Conservation (phyloP, 306 rosid species). For the Corylus americana region DNA sequence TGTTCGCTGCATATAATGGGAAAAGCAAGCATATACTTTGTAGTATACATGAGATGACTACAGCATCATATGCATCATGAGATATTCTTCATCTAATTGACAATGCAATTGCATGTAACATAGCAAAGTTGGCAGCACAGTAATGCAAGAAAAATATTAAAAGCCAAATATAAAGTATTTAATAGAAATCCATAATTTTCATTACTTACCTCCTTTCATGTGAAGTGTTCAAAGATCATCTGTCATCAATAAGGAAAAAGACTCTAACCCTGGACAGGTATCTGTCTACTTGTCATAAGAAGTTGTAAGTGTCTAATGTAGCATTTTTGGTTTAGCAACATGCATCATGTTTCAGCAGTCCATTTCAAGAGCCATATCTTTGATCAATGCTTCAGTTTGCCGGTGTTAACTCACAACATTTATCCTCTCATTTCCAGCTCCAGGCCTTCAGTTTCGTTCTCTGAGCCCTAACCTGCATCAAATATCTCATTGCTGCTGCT, state of each 20-base stretch:
- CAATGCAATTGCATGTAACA: background rate
- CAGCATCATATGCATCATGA: background rate
- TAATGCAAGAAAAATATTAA: background rate
- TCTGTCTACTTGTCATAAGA: background rate
- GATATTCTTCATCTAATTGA: background rate
- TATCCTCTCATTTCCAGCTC: background rate
- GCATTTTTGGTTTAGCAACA: background rate
- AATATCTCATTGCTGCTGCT: background rate
- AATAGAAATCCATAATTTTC: background rate
- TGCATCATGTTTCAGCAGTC: background rate
- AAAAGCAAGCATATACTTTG: background rate
- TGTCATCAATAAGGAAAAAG: background rate
- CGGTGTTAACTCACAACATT: background rate
- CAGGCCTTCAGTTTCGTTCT: background rate
- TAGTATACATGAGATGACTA: background rate
- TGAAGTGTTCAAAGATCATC: slow-evolving; percentile 10
- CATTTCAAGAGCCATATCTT: background rate
- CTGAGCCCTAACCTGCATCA: slow-evolving; percentile 2
- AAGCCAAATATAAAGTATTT: background rate
- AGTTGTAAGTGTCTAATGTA: background rate
- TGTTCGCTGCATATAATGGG: background rate
- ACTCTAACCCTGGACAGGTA: background rate
- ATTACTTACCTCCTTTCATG: slow-evolving; percentile 7
- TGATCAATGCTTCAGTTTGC: background rate
- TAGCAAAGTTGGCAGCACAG: background rate